These are phyloP conservation scores for Globisporangium irregulare DNA, from an alignment of 352 stramenopile genomes.

Conservation along the genomic window DNA sequence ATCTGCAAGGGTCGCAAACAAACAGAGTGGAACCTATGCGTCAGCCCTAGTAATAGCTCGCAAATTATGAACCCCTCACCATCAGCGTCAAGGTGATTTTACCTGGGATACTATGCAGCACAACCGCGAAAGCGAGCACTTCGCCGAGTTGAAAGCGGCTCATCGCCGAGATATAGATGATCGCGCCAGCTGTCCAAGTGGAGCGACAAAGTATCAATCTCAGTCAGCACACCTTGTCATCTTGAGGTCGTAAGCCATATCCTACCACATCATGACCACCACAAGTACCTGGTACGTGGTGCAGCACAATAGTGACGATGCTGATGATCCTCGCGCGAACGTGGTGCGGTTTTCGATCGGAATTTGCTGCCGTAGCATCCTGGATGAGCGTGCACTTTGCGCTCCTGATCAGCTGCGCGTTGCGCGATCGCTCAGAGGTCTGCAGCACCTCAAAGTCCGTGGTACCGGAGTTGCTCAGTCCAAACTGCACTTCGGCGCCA, in stretches of 20 bases:
- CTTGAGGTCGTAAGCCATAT: background rate
- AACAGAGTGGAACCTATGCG: background rate
- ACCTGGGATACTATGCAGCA: conserved; percentile 6
- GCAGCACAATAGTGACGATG: background rate
- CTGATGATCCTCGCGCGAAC: conserved; percentile 2
- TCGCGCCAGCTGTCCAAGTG: background rate
- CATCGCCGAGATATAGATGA: conserved; percentile 1
- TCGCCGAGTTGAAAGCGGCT: background rate
- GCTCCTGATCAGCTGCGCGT: background rate
- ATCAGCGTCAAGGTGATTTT: background rate
- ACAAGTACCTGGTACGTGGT: conserved; percentile 5
- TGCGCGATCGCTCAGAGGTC: background rate
- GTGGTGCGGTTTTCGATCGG: background rate
- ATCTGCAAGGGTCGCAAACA: background rate
- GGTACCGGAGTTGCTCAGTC: background rate
- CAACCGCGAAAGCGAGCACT: conserved; percentile 2
- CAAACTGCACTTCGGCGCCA: background rate
- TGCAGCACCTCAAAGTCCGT: conserved; percentile 5
- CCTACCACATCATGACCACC: too few relatives aligned
- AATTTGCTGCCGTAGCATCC: background rate
- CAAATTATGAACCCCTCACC: background rate
- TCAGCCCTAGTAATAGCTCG: background rate
- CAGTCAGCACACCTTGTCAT: background rate
- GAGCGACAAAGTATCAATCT: background rate
- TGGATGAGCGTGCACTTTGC: background rate